Evolutionary conservation across 352 stramenopile species (phyloP), one percentile per base, ranked within the genome.

Genomic region (Phytophthora rubi): DNA sequence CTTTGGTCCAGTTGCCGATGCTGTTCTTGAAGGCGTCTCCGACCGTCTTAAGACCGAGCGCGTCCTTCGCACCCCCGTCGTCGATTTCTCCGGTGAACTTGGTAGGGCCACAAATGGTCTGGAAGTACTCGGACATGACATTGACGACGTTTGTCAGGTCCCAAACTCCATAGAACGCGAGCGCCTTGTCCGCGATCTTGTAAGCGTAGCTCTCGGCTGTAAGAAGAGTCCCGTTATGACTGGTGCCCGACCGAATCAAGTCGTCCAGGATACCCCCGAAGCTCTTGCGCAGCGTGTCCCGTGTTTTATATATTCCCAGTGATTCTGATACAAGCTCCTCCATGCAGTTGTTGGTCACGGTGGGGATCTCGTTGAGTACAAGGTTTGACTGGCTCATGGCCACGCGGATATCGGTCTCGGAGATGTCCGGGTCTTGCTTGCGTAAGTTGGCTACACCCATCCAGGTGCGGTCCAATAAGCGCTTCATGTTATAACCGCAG

Each of bases 31-130:
- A 85, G 9, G 77, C 77, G 8, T 76, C 68, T n/a, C 73, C 63
- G 1, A 83, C 59, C 5, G 68, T 75, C 33, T 44, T 62, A 1
- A 88, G 49, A 8, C 75, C 80, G 0, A 87, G 56, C 13, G 77
- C 77, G 28, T 75, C 53, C 4, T 77, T 65, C 1, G 75, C 71
- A 45, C 67, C 60, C 7, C 80, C 80, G 52, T 85, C 73, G 35
- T 78, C 70, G 48, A 88, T 76, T 0, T 80, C 64, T 3, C 77
- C 75, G 9, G 75, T 70, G 59, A 81, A 83, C 23, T 70, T 62
- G 13, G 79, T 83, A 4, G 80, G 75, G 9, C 73, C 75, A 21
- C 80, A 85, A 37, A 84, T 82, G 0, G 77, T 80, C 57, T 88
- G 77, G 4, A 88, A 67, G 23, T 77, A 88, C 33, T 82, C 73